Evolutionary conservation across 2,329 filamentous ascomycete genomes (phyloP), one percentile per base, ranked within the genome.

Genomic region (Xenoacremonium recifei): DNA sequence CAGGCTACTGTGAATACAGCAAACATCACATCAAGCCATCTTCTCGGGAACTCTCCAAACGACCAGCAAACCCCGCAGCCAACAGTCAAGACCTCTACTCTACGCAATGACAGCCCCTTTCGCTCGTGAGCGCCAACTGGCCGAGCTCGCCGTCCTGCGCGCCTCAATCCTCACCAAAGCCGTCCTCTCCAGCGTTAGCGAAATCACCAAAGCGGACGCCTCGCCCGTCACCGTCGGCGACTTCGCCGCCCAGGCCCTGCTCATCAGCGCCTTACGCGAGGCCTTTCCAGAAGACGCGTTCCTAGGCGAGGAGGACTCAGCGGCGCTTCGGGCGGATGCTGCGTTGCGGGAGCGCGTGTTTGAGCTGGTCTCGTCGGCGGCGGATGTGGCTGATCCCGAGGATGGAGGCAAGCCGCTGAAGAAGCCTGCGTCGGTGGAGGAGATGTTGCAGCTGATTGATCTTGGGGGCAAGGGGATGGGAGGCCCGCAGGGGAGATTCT

Each of bases 161-260:
- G 79, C 80, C 38, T 72, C 77, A 4, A 62, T 77, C 13, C 68
- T 84, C 27, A 84, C 80, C 15, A 81, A 82, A 55, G 54, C 49
- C 21, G 59, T 68, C 17, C 63, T 63, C 30, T 57, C 57, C 58
- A 65, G 44, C 61, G 81, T 52, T 65, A 68, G 67, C 42, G 70
- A 68, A 17, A 66, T 81, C 39, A 70, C 75, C 54, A 84, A 84
- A 58, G 68, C 67, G 42, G 80, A 84, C 58, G 65, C 70, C 36
- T 76, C 74, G 0, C 80, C 80, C 18, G 81, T 85, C 37, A 84
- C 81, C 1, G 73, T 81, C 27, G 80, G 79, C 45, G 80, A 84
- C 57, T 83, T 84, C 55, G 80, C 77, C 30, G 75, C 77, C 3
- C 80, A 85, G 59, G 79, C 80, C 9, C 66, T 84, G 25, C 70